Evolutionary conservation across 208 protist species (phyloP).

Genomic region (Leishmania major): DNA sequence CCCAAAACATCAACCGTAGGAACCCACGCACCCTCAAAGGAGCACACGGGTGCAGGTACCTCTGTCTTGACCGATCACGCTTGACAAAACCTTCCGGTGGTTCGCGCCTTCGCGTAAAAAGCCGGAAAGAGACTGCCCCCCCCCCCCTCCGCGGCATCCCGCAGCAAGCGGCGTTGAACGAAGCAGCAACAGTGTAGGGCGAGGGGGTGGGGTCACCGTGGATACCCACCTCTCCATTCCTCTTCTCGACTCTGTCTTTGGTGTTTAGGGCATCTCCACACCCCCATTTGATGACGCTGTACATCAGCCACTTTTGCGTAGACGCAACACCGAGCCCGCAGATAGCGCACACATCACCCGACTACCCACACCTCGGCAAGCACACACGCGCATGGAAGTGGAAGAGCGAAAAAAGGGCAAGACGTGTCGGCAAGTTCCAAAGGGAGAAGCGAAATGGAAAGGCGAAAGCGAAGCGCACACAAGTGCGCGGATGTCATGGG

Average conservation of each 20-base stretch:
- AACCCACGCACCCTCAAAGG: background rate
- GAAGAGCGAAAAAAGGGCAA: background rate
- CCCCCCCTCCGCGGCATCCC: background rate
- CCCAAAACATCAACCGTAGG: background rate
- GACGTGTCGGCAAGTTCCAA: background rate
- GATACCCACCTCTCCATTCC: background rate
- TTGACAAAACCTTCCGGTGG: background rate
- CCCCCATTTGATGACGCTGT: background rate
- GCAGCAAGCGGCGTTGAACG: background rate
- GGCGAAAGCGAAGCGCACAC: background rate
- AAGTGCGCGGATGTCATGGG: background rate
- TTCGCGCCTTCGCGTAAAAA: background rate
- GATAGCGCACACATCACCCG: too few species aligned
- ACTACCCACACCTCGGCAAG: background rate
- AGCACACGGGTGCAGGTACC: background rate
- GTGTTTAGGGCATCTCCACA: background rate
- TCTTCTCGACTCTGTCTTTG: background rate
- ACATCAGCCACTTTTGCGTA: background rate
- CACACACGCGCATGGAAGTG: background rate
- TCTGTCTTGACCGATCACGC: background rate
- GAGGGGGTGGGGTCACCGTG: background rate
- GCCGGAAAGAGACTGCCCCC: background rate
- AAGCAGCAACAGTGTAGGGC: background rate
- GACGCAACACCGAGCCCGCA: background rate
- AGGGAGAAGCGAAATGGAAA: background rate